Percentiles rank a stretch among this genome's conserved stretches.
These are phyloP conservation scores for Alternaria sp. DNA, from an alignment of 2,329 filamentous ascomycete genomes.

Conservation along the genomic window DNA sequence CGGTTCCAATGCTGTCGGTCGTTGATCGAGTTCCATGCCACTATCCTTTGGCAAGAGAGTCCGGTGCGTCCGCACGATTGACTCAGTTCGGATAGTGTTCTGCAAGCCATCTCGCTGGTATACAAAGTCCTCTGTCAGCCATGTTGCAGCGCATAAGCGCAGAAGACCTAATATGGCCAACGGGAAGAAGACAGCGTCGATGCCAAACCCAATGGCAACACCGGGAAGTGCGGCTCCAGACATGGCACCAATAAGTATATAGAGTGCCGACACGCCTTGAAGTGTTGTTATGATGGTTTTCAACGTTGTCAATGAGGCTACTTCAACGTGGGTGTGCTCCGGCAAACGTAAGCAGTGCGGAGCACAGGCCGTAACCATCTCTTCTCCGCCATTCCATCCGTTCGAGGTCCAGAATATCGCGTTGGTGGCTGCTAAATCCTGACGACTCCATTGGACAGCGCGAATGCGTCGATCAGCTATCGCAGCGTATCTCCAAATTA, in stretches of 20 bases:
- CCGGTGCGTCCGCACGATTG: neutral
- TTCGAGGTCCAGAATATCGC: conserved; percentile 44
- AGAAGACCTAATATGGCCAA: conserved; percentile 18
- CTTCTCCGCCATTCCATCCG: conserved; percentile 47
- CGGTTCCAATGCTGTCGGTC: neutral
- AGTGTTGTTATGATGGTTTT: conserved; percentile 21
- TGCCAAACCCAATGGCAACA: neutral
- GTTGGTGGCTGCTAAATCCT: conserved; percentile 42
- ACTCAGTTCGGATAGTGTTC: neutral
- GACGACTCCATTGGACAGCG: conserved; percentile 31
- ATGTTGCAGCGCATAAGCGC: conserved; percentile 16
- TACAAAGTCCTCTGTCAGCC: conserved; percentile 21
- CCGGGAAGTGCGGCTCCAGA: neutral
- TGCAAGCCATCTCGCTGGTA: conserved; percentile 1
- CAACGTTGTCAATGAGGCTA: conserved; percentile 14
- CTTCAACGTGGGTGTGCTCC: conserved; percentile 2
- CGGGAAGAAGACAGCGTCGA: conserved; percentile 16
- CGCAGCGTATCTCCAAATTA: conserved; percentile 47
- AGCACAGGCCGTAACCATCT: conserved; percentile 8
- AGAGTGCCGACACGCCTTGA: conserved; percentile 20
- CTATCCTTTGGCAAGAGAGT: neutral
- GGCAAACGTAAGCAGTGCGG: conserved; percentile 4
- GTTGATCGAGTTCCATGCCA: neutral
- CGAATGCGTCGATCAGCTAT: conserved; percentile 45
- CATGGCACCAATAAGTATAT: conserved; percentile 4